A percentile compares a stretch with the other conserved stretches of the same genome.
Conservation (phyloP, 1,284 basidiomycete genomes). For the Tylopilus sp. region DNA sequence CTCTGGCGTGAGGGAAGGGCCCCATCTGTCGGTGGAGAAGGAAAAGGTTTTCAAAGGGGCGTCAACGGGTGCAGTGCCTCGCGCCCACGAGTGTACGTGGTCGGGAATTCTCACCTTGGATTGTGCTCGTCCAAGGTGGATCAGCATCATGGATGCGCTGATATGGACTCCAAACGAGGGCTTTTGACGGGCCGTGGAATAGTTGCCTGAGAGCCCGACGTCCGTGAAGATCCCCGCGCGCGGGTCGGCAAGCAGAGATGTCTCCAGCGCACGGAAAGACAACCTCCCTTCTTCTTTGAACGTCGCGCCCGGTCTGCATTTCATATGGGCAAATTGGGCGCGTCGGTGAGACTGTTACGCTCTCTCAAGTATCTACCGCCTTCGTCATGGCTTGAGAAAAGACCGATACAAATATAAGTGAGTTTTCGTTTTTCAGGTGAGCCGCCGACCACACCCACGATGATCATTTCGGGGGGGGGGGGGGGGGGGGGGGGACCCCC, state of each 20-base stretch:
- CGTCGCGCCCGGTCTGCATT: not conserved
- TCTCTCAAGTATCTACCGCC: not conserved
- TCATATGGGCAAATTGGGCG: not conserved
- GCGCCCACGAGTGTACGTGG: not conserved
- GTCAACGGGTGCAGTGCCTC: not conserved
- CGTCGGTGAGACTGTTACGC: conserved; percentile 1
- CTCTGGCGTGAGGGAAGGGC: no score
- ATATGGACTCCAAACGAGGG: not conserved
- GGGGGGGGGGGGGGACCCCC: no score
- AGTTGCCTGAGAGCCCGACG: not conserved
- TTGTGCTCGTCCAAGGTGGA: not conserved
- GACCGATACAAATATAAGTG: not conserved
- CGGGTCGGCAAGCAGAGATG: not conserved
- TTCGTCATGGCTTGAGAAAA: not conserved
- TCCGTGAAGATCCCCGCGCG: not conserved
- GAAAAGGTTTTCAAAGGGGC: not conserved
- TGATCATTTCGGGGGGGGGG: not conserved
- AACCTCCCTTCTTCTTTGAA: not conserved
- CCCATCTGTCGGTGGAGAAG: not conserved
- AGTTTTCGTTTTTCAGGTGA: not conserved
- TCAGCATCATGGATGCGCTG: not conserved
- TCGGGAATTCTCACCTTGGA: not conserved
- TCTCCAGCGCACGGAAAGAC: not conserved
- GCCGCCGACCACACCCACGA: not conserved
- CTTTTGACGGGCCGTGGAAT: not conserved